A percentile compares a stretch with the other conserved stretches of the same genome.
Conservation (phyloP, 176 grass and related monocot genomes). For the Chloris gayana region DNA sequence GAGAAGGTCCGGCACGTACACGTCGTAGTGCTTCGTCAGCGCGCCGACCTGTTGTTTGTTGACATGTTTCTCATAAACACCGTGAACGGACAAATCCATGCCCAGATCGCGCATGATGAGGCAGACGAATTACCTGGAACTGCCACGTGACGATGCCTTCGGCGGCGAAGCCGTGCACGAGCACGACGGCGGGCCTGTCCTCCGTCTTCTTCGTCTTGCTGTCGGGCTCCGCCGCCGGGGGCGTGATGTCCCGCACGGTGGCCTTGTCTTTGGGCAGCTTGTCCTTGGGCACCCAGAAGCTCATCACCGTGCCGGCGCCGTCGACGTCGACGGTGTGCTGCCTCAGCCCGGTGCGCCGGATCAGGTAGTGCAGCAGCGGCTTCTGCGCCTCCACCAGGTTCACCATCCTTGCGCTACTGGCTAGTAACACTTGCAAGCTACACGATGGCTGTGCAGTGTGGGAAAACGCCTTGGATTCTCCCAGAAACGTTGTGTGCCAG, state of each 20-base stretch:
- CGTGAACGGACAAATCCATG: not conserved
- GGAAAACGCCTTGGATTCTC: not conserved
- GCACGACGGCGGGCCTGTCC: conserved; percentile 67
- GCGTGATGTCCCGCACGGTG: conserved; percentile 42
- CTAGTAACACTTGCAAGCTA: not conserved
- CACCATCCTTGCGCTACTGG: conserved; percentile 55
- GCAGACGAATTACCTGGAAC: conserved; percentile 59
- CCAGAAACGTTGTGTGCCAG: not conserved
- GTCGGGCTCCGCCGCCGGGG: conserved; percentile 1
- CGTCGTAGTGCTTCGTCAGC: conserved; percentile 70
- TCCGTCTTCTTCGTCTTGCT: not conserved
- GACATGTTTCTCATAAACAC: too few relatives aligned
- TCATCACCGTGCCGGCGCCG: conserved; percentile 75
- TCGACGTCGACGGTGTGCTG: conserved; percentile 78
- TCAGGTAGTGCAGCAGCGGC: conserved; percentile 72
- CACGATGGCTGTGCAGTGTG: not conserved
- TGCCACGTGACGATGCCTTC: conserved; percentile 96
- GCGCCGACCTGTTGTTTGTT: conserved; percentile 46
- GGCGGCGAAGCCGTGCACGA: conserved; percentile 88
- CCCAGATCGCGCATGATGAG: not conserved
- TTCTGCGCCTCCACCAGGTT: conserved; percentile 85
- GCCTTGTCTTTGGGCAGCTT: conserved; percentile 49
- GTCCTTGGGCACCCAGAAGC: conserved; percentile 85
- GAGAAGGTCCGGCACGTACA: conserved; percentile 96
- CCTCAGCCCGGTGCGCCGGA: conserved; percentile 60